A percentile compares a stretch with the other conserved stretches of the same genome.
These are phyloP conservation scores for Metschnikowia similis DNA, from an alignment of 805 yeast genomes.

Conservation along the genomic window DNA sequence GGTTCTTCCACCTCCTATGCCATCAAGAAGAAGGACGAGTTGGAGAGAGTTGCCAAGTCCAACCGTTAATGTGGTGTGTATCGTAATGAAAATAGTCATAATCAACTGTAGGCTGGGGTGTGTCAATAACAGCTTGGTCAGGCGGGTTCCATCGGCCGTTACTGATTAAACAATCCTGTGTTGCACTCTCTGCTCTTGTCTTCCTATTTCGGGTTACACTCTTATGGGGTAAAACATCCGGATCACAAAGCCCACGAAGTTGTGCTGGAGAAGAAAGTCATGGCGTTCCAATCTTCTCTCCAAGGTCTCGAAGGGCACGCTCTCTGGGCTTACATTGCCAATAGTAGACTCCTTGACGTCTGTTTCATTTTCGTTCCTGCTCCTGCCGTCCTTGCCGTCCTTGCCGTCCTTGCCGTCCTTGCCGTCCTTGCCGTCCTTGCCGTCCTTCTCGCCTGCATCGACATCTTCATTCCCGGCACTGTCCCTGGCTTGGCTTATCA, in stretches of 20 bases:
- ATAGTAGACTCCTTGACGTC: background rate
- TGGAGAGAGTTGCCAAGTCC: constrained; percentile 99
- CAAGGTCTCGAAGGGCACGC: constrained; percentile 4
- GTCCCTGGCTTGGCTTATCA: background rate
- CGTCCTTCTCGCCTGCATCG: background rate
- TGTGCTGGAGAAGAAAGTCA: constrained; percentile 7
- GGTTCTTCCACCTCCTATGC: constrained; percentile 99
- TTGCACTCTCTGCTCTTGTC: background rate
- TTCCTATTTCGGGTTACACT: constrained; percentile 1
- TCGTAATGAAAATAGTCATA: constrained; percentile 25
- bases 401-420: no score
- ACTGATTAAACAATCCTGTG: no score
- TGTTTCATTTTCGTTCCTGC: no score
- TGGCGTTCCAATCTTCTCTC: constrained; percentile 10
- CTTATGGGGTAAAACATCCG: constrained; percentile 17
- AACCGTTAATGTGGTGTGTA: constrained; percentile 77
- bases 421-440: background rate
- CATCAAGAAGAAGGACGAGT: constrained; percentile 99
- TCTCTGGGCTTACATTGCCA: background rate
- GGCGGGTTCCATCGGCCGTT: no score
- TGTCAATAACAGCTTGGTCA: no score
- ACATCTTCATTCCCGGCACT: background rate
- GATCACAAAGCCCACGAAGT: constrained; percentile 5
- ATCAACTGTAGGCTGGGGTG: background rate
- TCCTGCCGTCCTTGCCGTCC: no score